These are phyloP conservation scores for Polyporus tsugae DNA, from an alignment of 1,284 basidiomycete species.

Conservation along the genomic window DNA sequence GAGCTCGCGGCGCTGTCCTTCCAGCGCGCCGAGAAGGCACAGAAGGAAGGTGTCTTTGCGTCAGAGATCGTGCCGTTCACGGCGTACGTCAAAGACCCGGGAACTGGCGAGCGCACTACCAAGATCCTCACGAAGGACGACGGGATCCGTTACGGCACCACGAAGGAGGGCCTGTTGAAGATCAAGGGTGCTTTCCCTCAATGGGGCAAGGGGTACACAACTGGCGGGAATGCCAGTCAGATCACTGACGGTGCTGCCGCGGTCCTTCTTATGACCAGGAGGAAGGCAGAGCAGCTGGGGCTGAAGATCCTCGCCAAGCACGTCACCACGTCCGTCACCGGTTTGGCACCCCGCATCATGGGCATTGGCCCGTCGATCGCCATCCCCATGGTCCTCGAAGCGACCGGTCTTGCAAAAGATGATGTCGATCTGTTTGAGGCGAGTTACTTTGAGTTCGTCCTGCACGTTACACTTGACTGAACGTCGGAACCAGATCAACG, in stretches of 20 bases:
- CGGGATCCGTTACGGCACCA: conserved; percentile 83
- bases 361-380: conserved; percentile 82
- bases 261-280: conserved; percentile 86
- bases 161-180: conserved; percentile 72
- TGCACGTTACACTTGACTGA: conserved; percentile 7
- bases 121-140: conserved; percentile 80
- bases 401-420: conserved; percentile 67
- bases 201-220: conserved; percentile 82
- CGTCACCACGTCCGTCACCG: conserved; percentile 77
- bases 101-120: conserved; percentile 60
- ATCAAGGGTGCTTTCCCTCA: conserved; percentile 88
- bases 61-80: conserved; percentile 86
- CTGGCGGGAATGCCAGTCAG: conserved; percentile 90
- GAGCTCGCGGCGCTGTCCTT: conserved; percentile 83
- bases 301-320: conserved; percentile 82
- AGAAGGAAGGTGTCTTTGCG: conserved; percentile 74
- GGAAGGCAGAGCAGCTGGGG: conserved; percentile 83
- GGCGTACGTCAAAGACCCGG: conserved; percentile 63
- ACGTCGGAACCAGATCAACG: conserved; percentile 74
- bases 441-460: background rate
- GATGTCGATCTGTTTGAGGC: conserved; percentile 89
- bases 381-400: conserved; percentile 74
- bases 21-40: conserved; percentile 75
- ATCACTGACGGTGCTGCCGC: conserved; percentile 92
- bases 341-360: conserved; percentile 84